phyloP scores from a whole-genome alignment of 192 early-diverging fungal species.

The Backusella liffmaniae region DNA sequence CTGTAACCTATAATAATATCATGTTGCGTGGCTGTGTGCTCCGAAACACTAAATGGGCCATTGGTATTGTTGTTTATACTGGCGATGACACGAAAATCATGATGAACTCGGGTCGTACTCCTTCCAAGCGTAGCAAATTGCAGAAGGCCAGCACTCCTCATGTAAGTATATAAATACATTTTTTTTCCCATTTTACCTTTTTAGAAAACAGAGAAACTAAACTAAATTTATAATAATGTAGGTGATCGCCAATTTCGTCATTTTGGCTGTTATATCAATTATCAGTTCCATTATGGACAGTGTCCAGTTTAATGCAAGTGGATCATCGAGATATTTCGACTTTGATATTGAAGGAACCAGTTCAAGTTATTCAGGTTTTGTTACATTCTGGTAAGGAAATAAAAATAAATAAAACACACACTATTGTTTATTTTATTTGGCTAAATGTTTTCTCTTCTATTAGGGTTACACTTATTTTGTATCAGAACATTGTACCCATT shows the following conservation, averaged over 20 bases:
- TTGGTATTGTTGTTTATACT: slow-evolving; percentile 86
- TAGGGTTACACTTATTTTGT: slow-evolving; percentile 84
- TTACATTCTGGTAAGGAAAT: slow-evolving; percentile 63
- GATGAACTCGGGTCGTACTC: slow-evolving; percentile 91
- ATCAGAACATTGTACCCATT: slow-evolving; percentile 96
- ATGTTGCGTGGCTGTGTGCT: slow-evolving; percentile 91
- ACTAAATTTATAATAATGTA: slow-evolving; percentile 27
- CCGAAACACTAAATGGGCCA: slow-evolving; percentile 88
- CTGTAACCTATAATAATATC: slow-evolving; percentile 76
- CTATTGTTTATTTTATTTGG: not conserved
- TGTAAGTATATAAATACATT: slow-evolving; percentile 48
- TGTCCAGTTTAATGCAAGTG: slow-evolving; percentile 56
- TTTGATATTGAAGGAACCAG: slow-evolving; percentile 48
- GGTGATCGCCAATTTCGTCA: slow-evolving; percentile 76
- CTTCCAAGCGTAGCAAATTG: slow-evolving; percentile 88
- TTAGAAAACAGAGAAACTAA: not conserved
- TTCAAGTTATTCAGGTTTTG: slow-evolving; percentile 58
- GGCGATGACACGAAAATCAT: slow-evolving; percentile 97
- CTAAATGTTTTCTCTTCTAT: not conserved
- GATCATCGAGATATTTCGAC: slow-evolving; percentile 52
- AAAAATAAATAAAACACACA: not conserved
- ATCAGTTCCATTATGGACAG: slow-evolving; percentile 65
- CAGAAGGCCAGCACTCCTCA: slow-evolving; percentile 92
- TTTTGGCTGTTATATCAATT: slow-evolving; percentile 74
- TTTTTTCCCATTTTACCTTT: not conserved